Percentiles rank a stretch among this genome's conserved stretches.
phyloP scores from a whole-genome alignment of 202 grass and related monocot genomes.

The Brachypodium distachyon region DNA sequence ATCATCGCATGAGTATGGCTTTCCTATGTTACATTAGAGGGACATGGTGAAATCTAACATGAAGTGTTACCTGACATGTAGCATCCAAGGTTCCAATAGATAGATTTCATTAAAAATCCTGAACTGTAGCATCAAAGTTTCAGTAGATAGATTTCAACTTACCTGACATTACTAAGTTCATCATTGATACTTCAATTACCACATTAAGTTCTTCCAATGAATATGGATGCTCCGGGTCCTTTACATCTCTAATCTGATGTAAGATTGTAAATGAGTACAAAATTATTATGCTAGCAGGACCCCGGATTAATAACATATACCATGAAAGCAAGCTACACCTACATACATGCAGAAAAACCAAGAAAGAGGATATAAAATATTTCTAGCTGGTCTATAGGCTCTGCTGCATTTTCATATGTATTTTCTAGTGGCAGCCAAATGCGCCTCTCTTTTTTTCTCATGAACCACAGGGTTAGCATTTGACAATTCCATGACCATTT shows the following conservation, averaged over 20 bases:
- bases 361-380: constrained; percentile 84
- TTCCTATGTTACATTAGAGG: too few species aligned
- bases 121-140: neutral
- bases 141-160: neutral
- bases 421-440: constrained; percentile 21
- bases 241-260: constrained; percentile 99
- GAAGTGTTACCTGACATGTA: too few species aligned
- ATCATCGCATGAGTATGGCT: too few species aligned
- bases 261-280: constrained; percentile 64
- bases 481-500: constrained; percentile 69
- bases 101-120: neutral
- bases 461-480: constrained; percentile 87
- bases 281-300: neutral
- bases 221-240: constrained; percentile 91
- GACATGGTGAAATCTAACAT: too few species aligned
- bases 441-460: constrained; percentile 68
- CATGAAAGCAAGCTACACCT: neutral
- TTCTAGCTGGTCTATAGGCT: constrained; percentile 79
- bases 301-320: neutral
- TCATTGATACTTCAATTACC: constrained; percentile 78
- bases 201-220: constrained; percentile 94
- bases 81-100: too few species aligned
- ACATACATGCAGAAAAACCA: constrained; percentile 2
- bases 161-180: constrained; percentile 64
- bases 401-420: constrained; percentile 56